These are phyloP conservation scores for Sicyos edulis DNA, from an alignment of 306 rosid species.

Conservation along the genomic window DNA sequence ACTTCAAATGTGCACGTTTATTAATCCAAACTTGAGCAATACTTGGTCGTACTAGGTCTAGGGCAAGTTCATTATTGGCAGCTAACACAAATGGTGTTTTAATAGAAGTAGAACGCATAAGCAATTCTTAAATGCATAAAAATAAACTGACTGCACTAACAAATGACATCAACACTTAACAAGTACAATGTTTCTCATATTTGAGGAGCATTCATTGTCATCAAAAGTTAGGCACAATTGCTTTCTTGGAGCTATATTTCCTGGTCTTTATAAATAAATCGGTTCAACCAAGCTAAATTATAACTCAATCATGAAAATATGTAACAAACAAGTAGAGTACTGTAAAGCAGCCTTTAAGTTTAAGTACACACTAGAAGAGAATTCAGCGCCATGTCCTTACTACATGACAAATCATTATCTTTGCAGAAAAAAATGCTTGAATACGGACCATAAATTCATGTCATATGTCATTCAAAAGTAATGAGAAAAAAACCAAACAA, in stretches of 20 bases:
- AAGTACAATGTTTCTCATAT: constrained; percentile 8
- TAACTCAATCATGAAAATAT: neutral
- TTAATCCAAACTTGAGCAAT: neutral
- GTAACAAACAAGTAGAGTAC: neutral
- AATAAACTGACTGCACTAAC: neutral
- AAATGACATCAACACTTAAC: neutral
- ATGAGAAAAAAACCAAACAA: neutral
- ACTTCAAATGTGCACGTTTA: no score
- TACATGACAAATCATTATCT: neutral
- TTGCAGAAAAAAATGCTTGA: neutral
- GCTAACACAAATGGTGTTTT: neutral
- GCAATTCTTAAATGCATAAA: neutral
- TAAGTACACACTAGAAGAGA: neutral
- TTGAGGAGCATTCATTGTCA: neutral
- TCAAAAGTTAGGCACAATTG: neutral
- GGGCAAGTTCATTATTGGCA: neutral
- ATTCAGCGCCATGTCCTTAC: neutral
- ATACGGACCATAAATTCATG: neutral
- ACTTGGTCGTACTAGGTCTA: neutral
- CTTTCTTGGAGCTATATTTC: neutral
- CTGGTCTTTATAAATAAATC: neutral
- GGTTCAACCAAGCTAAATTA: neutral
- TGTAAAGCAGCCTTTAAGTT: neutral
- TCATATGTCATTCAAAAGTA: neutral
- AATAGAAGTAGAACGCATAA: neutral